Evolutionary conservation across 129 eudicot genomes (phyloP).

Genomic region (Deinandra increscens): DNA sequence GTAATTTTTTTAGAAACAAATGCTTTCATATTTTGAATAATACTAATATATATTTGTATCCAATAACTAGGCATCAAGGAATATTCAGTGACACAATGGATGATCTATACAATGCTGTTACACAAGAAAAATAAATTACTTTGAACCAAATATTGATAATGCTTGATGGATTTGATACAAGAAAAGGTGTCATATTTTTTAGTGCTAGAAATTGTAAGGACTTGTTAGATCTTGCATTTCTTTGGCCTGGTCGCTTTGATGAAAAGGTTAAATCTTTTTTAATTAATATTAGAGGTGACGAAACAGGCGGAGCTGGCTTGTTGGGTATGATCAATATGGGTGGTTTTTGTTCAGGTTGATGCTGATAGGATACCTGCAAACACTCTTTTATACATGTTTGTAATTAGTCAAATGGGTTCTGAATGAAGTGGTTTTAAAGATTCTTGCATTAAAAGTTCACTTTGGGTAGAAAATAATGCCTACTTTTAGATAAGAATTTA

Average conservation of each 20-base stretch:
- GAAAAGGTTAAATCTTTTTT: constrained; percentile 62
- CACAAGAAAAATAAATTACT: constrained; percentile 94
- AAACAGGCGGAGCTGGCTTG: neutral
- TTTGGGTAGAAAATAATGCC: no score
- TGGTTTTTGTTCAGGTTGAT: neutral
- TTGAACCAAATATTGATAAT: constrained; percentile 87
- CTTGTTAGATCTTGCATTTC: constrained; percentile 93
- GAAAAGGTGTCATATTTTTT: constrained; percentile 87
- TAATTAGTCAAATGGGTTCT: neutral
- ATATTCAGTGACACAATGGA: constrained; percentile 49
- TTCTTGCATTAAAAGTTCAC: neutral
- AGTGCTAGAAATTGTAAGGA: constrained; percentile 92
- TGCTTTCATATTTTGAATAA: neutral
- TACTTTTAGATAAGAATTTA: no score
- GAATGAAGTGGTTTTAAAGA: neutral
- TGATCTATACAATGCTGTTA: constrained; percentile 71
- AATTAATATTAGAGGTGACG: neutral
- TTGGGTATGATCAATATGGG: neutral
- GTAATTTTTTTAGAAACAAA: no score
- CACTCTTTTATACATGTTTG: neutral
- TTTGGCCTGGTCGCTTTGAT: constrained; percentile 97
- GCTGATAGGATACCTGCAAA: neutral
- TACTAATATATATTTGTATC: constrained; percentile 2
- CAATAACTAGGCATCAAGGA: constrained; percentile 70
- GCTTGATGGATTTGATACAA: constrained; percentile 97